A percentile compares a stretch with the other conserved stretches of the same genome.
phyloP scores from a whole-genome alignment of 176 grass and related monocot species.

The Carex myosuroides region DNA sequence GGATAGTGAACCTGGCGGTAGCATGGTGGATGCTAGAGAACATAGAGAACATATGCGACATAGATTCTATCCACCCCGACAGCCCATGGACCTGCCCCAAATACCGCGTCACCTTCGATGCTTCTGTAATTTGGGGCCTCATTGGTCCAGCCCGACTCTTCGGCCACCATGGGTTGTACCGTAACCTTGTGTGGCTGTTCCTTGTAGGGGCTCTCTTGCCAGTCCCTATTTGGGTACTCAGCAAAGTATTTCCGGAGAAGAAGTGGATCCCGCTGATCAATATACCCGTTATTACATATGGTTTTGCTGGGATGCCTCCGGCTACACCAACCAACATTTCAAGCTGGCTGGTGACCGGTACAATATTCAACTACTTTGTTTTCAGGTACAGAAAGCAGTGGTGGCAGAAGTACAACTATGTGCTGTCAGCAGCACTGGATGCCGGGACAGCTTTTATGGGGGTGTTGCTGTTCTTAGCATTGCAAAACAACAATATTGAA shows the following conservation, averaged over 20 bases:
- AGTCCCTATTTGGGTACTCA: slow-evolving; percentile 71
- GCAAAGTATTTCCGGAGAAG: slow-evolving; percentile 68
- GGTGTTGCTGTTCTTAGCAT: slow-evolving; percentile 85
- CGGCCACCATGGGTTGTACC: slow-evolving; percentile 55
- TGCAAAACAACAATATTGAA: slow-evolving; percentile 67
- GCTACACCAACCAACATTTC: slow-evolving; percentile 97
- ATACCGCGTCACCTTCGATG: slow-evolving; percentile 82
- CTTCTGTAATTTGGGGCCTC: slow-evolving; percentile 94
- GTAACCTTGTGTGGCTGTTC: slow-evolving; percentile 94
- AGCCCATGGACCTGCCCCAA: slow-evolving; percentile 98
- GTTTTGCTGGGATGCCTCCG: slow-evolving; percentile 91
- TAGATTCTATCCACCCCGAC: slow-evolving; percentile 63
- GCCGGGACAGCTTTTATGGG: slow-evolving; percentile 95
- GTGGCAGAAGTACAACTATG: slow-evolving; percentile 99
- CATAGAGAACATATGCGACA: slow-evolving; percentile 93
- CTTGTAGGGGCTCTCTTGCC: slow-evolving; percentile 65
- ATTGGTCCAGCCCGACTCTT: slow-evolving; percentile 69
- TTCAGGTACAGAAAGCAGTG: slow-evolving; percentile 78
- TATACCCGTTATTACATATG: slow-evolving; percentile 82
- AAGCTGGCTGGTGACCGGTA: slow-evolving; percentile 82
- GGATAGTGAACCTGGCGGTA: slow-evolving; percentile 74
- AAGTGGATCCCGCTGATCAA: slow-evolving; percentile 95
- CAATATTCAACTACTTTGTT: slow-evolving; percentile 90
- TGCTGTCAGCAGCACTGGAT: slow-evolving; percentile 83
- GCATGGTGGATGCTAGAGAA: slow-evolving; percentile 95